A percentile compares a stretch with the other conserved stretches of the same genome.
Conservation (phyloP, 768 basidiomycete genomes). For the Kwoniella sp. region DNA sequence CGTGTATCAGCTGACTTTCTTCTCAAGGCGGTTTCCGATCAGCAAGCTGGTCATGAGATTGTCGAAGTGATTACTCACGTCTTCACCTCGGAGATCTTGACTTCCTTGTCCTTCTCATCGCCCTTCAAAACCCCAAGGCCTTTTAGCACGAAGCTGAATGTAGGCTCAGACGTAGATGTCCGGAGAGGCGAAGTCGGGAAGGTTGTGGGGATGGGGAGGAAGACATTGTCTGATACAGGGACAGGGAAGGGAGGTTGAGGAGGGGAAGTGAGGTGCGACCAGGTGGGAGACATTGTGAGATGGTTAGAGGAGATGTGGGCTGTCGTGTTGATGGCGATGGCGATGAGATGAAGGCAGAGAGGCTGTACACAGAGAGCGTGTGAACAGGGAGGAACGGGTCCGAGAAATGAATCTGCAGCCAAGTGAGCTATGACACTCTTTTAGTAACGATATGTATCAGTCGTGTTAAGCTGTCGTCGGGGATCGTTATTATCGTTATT, state of each 20-base stretch:
- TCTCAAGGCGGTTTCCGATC: no score
- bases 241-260: slow-evolving; percentile 23
- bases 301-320: no score
- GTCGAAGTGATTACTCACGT: slow-evolving; percentile 20
- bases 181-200: slow-evolving; percentile 4
- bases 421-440: no score
- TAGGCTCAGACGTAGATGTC: slow-evolving; percentile 12
- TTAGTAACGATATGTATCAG: no score
- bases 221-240: slow-evolving; percentile 18
- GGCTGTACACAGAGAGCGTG: no score
- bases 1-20: neutral
- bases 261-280: slow-evolving; percentile 21
- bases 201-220: slow-evolving; percentile 5
- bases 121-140: slow-evolving; percentile 8
- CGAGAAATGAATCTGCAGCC: no score
- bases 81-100: slow-evolving; percentile 21
- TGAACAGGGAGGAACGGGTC: no score
- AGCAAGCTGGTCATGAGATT: no score
- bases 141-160: slow-evolving; percentile 15
- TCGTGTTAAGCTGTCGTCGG: no score
- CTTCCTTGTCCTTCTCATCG: slow-evolving; percentile 10
- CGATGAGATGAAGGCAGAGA: no score
- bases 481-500: no score
- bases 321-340: no score
- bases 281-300: slow-evolving; percentile 13